Conservation (phyloP, 495 filamentous ascomycete species). For the Neurospora cerealis region DNA sequence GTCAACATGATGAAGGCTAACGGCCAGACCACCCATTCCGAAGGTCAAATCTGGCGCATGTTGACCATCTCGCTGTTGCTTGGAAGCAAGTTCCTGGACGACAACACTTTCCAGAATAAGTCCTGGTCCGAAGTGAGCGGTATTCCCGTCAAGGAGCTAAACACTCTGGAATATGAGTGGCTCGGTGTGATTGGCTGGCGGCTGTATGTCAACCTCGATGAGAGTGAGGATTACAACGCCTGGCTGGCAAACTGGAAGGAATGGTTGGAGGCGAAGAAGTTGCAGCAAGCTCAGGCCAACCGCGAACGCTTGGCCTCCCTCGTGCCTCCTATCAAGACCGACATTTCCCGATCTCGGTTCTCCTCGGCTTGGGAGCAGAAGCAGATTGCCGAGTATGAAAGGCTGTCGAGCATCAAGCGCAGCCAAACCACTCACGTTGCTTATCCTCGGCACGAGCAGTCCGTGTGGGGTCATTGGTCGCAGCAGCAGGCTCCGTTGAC, state of each 20-base stretch:
- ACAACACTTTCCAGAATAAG: conserved; percentile 98
- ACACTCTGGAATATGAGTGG: conserved; percentile 88
- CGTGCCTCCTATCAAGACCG: conserved; percentile 59
- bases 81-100: conserved; percentile 96
- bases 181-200: conserved; percentile 74
- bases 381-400: conserved; percentile 42
- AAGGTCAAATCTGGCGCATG: conserved; percentile 80
- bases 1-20: conserved; percentile 60
- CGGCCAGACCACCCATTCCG: conserved; percentile 47
- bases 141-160: conserved; percentile 79
- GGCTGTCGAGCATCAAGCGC: conserved; percentile 28
- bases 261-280: conserved; percentile 56
- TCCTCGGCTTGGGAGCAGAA: conserved; percentile 44
- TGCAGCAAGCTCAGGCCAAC: conserved; percentile 38
- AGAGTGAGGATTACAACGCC: conserved; percentile 69
- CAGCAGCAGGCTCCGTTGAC: conserved; percentile 33
- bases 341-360: conserved; percentile 29
- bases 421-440: conserved; percentile 34
- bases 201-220: conserved; percentile 78
- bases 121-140: conserved; percentile 98
- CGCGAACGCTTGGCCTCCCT: conserved; percentile 46
- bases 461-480: conserved; percentile 28
- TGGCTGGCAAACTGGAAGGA: conserved; percentile 81
- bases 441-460: conserved; percentile 41
- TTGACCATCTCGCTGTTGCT: conserved; percentile 80